Conservation (phyloP, 225 moss, liverwort and hornwort genomes). For the Pleurozium schreberi region DNA sequence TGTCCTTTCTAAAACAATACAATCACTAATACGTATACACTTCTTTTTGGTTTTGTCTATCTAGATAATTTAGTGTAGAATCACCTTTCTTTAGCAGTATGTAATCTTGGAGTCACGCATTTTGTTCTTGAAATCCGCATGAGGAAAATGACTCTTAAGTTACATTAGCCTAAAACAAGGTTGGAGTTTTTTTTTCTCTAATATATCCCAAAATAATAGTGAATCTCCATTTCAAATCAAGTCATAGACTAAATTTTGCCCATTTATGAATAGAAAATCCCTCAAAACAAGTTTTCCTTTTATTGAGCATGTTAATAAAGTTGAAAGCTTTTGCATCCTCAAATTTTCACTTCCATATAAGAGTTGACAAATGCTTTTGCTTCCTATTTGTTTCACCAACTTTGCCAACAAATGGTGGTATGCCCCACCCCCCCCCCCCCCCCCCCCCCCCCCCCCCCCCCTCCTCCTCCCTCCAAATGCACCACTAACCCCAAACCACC, state of each 20-base stretch:
- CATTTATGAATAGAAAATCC: neutral
- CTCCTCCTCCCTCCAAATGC: too few species aligned
- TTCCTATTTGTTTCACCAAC: accelerated
- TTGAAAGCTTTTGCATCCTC: accelerated
- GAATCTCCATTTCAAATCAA: neutral
- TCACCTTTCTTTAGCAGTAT: accelerated
- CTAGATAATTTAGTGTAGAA: neutral
- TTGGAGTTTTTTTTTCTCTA: too few species aligned
- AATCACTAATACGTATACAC: accelerated
- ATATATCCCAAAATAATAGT: neutral
- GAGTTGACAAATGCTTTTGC: neutral
- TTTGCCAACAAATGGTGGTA: accelerated
- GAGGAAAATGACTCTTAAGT: accelerated
- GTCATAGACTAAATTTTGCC: neutral
- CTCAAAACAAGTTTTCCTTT: accelerated
- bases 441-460: too few species aligned
- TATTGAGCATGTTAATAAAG: accelerated
- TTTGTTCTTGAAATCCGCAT: neutral
- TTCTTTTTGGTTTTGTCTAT: neutral
- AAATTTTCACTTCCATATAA: neutral
- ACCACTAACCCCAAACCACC: accelerated
- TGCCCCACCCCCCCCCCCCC: too few species aligned
- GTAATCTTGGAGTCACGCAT: accelerated
- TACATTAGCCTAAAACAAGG: neutral
- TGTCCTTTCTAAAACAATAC: accelerated